phyloP scores from a whole-genome alignment of 495 filamentous ascomycete species.

The Chaetomidium leptoderma region DNA sequence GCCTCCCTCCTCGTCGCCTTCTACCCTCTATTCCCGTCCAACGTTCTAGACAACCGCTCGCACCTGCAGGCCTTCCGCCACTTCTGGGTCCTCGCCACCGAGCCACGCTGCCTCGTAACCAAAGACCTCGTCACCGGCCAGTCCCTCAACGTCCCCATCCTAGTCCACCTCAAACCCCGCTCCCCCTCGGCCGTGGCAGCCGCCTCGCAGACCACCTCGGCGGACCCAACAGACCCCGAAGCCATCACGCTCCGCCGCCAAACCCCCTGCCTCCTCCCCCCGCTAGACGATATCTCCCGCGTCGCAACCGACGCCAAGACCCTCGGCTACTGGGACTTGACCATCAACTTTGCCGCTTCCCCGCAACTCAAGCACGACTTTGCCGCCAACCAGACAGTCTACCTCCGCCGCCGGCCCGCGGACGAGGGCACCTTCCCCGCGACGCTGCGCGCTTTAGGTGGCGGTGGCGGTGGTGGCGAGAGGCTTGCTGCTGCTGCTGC shows the following conservation, averaged over 20 bases:
- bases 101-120: slow-evolving; percentile 79
- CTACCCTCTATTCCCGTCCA: slow-evolving; percentile 86
- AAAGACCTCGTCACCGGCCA: slow-evolving; percentile 78
- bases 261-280: slow-evolving; percentile 82
- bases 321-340: slow-evolving; percentile 78
- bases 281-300: slow-evolving; percentile 60
- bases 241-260: slow-evolving; percentile 28
- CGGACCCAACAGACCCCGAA: slow-evolving; percentile 2
- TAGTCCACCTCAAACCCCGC: slow-evolving; percentile 34
- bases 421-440: slow-evolving; percentile 69
- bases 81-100: slow-evolving; percentile 92
- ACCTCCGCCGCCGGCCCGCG: slow-evolving; percentile 71
- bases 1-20: slow-evolving; percentile 86
- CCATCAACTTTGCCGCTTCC: slow-evolving; percentile 70
- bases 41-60: slow-evolving; percentile 85
- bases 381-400: slow-evolving; percentile 68
- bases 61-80: slow-evolving; percentile 97
- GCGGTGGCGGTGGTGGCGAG: slow-evolving; percentile 33
- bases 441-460: slow-evolving; percentile 62
- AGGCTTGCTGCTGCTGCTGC: slow-evolving; percentile 11
- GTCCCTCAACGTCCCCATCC: slow-evolving; percentile 69
- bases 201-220: neutral
- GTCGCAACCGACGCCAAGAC: slow-evolving; percentile 59
- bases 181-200: slow-evolving; percentile 25
- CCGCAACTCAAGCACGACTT: slow-evolving; percentile 66